Conservation (phyloP, 345 rosid genomes). For the Eutrema yunnanense region DNA sequence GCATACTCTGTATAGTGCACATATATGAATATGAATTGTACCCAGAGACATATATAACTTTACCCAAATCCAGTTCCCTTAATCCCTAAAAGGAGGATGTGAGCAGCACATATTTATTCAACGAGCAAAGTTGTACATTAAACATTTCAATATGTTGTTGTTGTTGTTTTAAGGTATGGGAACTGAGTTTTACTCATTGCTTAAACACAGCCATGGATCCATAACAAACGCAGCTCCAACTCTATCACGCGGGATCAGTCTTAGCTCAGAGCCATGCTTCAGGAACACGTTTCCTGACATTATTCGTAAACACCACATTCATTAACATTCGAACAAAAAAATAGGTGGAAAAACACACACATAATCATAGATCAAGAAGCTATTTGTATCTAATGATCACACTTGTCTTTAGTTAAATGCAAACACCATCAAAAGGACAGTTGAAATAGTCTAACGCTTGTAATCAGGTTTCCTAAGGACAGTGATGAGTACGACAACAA, state of each 20-base stretch:
- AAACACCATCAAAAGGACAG: background rate
- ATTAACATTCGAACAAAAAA: background rate
- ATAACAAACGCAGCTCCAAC: slow-evolving; percentile 54
- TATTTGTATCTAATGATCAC: too few relatives aligned
- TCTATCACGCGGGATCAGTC: slow-evolving; percentile 92
- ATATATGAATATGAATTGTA: background rate
- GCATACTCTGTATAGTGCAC: background rate
- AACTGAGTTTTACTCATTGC: background rate
- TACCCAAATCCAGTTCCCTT: background rate
- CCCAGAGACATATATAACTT: background rate
- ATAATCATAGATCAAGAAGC: background rate
- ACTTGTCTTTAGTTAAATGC: background rate
- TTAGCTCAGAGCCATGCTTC: slow-evolving; percentile 93
- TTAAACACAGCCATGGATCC: background rate
- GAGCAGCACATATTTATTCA: slow-evolving; percentile 10
- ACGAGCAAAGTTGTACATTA: background rate
- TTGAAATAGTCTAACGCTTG: background rate
- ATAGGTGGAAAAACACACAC: background rate
- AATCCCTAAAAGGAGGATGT: background rate
- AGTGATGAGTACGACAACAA: background rate
- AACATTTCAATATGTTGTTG: background rate
- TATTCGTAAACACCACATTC: background rate
- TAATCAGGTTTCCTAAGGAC: background rate
- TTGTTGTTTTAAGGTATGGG: background rate
- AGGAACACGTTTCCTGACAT: slow-evolving; percentile 84